Evolutionary conservation across 1,139 yeast species (phyloP).

Genomic region (Yamadazyma diospyri): DNA sequence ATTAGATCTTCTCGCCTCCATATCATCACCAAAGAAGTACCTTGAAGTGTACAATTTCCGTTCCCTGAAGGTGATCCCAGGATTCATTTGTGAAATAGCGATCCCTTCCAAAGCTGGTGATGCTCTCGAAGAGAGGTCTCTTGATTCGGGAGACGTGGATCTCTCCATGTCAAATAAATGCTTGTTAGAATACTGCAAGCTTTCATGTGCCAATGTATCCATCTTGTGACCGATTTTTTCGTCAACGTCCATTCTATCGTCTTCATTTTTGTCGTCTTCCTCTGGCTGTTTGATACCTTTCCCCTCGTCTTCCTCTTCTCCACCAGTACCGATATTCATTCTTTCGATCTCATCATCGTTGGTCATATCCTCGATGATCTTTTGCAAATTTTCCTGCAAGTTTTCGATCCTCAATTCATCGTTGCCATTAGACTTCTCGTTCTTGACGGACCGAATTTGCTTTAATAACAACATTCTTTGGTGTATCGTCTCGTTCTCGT

Average conservation of each 20-base stretch:
- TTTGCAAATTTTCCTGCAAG: constrained; percentile 34
- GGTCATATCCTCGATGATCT: constrained; percentile 38
- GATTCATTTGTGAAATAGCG: constrained; percentile 43
- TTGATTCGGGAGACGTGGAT: constrained; percentile 15
- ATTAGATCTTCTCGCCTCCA: constrained; percentile 43
- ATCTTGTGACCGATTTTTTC: constrained; percentile 3
- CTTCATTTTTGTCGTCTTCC: constrained; percentile 3
- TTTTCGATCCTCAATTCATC: constrained; percentile 29
- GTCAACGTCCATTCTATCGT: constrained; percentile 7
- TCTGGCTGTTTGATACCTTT: not conserved
- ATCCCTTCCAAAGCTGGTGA: constrained; percentile 44
- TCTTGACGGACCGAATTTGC: constrained; percentile 26
- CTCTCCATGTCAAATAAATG: constrained; percentile 14
- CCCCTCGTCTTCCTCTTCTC: constrained; percentile 19
- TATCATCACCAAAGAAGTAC: constrained; percentile 54
- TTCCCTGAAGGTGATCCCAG: constrained; percentile 54
- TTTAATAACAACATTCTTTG: constrained; percentile 31
- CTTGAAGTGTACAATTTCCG: constrained; percentile 56
- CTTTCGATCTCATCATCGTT: constrained; percentile 10
- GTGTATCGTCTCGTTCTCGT: constrained; percentile 32
- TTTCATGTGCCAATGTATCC: constrained; percentile 6
- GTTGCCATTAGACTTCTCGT: constrained; percentile 22
- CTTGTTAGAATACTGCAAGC: constrained; percentile 10
- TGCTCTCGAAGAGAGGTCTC: constrained; percentile 28
- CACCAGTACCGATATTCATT: constrained; percentile 8